phyloP scores from a whole-genome alignment of 164 flowering plant genomes.

The Magnolia officinalis region DNA sequence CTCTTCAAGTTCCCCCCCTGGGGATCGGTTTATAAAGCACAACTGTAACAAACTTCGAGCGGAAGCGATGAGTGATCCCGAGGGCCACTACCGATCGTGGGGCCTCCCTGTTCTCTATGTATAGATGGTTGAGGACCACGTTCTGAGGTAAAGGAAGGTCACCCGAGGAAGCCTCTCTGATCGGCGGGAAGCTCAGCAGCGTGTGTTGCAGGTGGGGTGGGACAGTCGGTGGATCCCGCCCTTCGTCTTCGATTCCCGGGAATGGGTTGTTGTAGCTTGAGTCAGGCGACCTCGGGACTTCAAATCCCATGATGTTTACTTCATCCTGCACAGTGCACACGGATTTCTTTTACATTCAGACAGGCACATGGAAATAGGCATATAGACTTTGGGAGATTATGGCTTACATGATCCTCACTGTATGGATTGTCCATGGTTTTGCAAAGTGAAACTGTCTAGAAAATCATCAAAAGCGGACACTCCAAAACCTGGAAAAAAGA shows the following conservation, averaged over 20 bases:
- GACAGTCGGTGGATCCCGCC: conserved; percentile 75
- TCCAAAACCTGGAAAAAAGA: conserved; percentile 16
- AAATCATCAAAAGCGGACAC: conserved; percentile 5
- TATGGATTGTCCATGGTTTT: conserved; percentile 41
- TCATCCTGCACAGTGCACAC: conserved; percentile 63
- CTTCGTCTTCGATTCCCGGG: conserved; percentile 68
- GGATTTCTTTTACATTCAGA: background rate
- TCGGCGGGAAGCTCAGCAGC: conserved; percentile 49
- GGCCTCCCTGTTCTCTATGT: conserved; percentile 74
- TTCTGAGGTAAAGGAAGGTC: conserved; percentile 63
- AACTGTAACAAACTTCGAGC: conserved; percentile 71
- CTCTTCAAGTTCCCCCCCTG: conserved; percentile 43
- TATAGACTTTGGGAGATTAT: background rate
- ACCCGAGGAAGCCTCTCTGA: conserved; percentile 37
- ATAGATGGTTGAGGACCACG: conserved; percentile 83
- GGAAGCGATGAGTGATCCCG: conserved; percentile 86
- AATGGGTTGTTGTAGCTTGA: conserved; percentile 71
- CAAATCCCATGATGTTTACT: conserved; percentile 74
- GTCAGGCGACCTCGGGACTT: conserved; percentile 83
- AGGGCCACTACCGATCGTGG: conserved; percentile 77
- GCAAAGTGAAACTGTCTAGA: background rate
- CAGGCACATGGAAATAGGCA: background rate
- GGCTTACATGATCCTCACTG: conserved; percentile 43
- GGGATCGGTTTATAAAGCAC: conserved; percentile 85
- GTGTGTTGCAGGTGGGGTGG: conserved; percentile 81